Conservation (phyloP, 306 rosid species). For the Vigna nakashimae region DNA sequence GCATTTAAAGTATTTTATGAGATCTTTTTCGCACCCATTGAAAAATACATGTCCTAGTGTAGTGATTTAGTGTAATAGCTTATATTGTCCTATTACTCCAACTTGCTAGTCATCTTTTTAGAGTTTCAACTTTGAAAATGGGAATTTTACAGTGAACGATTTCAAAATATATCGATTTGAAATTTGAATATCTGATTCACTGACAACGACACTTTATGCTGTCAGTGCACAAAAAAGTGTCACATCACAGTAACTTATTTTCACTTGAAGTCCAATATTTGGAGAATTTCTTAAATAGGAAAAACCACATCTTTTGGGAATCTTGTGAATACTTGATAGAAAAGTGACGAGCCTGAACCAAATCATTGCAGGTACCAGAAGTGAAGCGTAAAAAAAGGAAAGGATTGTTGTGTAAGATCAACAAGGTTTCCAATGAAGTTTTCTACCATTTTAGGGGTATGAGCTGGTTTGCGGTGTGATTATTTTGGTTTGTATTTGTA, state of each 20-base stretch:
- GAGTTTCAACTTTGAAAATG: background rate
- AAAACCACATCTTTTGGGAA: background rate
- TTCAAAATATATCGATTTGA: background rate
- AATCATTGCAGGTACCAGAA: conserved; percentile 42
- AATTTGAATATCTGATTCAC: background rate
- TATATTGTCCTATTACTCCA: background rate
- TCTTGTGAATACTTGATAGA: conserved; percentile 38
- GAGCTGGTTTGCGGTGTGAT: conserved; percentile 46
- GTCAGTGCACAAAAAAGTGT: background rate
- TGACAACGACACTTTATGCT: background rate
- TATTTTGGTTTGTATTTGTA: conserved; percentile 36
- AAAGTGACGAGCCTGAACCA: conserved; percentile 35
- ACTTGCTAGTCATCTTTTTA: background rate
- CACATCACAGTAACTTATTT: background rate
- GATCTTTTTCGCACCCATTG: background rate
- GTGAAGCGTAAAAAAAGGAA: conserved; percentile 1
- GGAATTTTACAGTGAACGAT: background rate
- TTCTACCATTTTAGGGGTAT: background rate
- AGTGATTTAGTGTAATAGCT: background rate
- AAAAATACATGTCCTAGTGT: conserved; percentile 9
- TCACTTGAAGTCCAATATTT: background rate
- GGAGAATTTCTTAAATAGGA: background rate
- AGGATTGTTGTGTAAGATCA: conserved; percentile 31
- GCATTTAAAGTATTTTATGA: background rate
- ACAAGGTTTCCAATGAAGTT: conserved; percentile 30